Evolutionary conservation across 495 filamentous ascomycete genomes (phyloP), one percentile per base, ranked within the genome.

Genomic region (Daldinia loculata): DNA sequence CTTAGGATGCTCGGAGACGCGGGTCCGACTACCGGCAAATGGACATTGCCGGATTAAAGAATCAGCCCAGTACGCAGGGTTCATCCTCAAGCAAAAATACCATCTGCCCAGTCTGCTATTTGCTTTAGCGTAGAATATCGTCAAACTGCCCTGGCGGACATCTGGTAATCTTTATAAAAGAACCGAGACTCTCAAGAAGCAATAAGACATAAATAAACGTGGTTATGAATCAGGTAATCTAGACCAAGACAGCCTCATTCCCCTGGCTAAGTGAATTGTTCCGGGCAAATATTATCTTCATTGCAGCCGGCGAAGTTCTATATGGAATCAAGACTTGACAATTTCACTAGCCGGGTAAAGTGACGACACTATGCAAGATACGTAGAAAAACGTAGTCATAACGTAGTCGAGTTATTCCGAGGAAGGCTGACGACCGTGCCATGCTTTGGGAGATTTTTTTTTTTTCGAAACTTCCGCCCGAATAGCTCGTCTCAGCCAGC

Each of bases 401-500:
- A n/a, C n/a, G 48, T 56, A 53, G 26, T 57, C n/a, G 30, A 27
- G 55, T 50, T 43, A 53, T 69, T 30, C 56, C 39, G 48, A 50
- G 50, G 50, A 57, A 65, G 50, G 59, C 63, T 60, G 59, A 63
- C 34, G 17, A 61, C 38, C 52, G 60, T 45, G 57, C 51, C 43
- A 50, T 55, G 41, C 32, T 48, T 66, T 58, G 22, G 26, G 29
- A 58, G 9, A 7, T 38, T 30, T 56, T 61, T 68, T 68, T n/a
- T n/a, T n/a, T 34, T 73, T 69, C 70, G 70, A 73, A 73, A 73
- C 70, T 73, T 73, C 70, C 70, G 70, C 14, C n/a, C 61, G 61
- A 65, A 58, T 73, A 73, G 66, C 52, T 73, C 70, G 70, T 73
- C 70, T 73, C 70, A 73, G 70, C 70, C 66, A 61, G 56, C 39